Evolutionary conservation across 2,329 filamentous ascomycete genomes (phyloP), one percentile per base, ranked within the genome.

Genomic region (Colletotrichum cordylinicola): DNA sequence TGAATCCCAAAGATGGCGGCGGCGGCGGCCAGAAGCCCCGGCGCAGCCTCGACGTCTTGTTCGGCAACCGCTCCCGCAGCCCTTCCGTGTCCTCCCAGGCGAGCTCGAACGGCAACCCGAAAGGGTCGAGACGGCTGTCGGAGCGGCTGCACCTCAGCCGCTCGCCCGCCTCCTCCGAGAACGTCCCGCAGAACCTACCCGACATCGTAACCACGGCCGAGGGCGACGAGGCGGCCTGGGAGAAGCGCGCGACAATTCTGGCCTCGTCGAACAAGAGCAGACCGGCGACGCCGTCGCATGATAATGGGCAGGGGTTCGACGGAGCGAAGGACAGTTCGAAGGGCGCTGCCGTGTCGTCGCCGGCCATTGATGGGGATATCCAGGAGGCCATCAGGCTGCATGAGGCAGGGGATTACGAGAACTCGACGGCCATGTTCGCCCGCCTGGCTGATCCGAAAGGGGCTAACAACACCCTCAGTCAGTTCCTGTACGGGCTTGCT

Each of bases 361-460:
- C 90, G 81, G 85, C 85, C 74, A 89, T 90, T 70, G 91, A 93
- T 82, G 89, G 90, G 74, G 93, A 95, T 84, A 98, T 99, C 74
- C 96, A 98, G 85, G 93, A 98, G 85, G 97, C 97, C n/a, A 99
- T 99, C 82, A 91, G 94, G 77, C 88, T 98, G 78, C 97, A 99
- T 83, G 97, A 99, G 85, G 90, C 88, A 62, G 96, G 96, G 73
- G 90, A 97, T 76, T 89, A 98, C 72, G 91, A 92, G 80, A 86
- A 89, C 81, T 97, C 96, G 69, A 98, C 97, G n/a, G 87, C 88
- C 68, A 91, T 98, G 85, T 99, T 99, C 86, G 94, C 92, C 33
- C 88, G 90, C 76, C 88, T 99, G 79, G 97, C 97, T 69, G 93
- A 98, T 83, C 95, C 95, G 0, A 89, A 92, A 70, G 96, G 95